Base-by-base conservation (phyloP, 208 protist species). In the Wallacemonas rigidus region DNA sequence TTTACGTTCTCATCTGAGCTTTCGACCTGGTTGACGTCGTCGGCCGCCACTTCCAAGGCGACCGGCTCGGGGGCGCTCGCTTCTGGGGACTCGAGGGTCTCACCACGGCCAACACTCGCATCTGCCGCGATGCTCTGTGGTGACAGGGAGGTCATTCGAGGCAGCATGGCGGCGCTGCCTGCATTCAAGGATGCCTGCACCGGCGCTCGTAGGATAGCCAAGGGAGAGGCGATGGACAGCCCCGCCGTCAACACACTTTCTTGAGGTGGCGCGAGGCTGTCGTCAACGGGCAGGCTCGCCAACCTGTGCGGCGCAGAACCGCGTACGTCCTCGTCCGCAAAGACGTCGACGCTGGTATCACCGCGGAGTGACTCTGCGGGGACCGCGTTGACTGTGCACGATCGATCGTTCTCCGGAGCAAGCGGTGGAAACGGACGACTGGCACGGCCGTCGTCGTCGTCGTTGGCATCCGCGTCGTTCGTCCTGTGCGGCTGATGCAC, bases 181-280 rank as follows among this genome's bases (percentile, higher is more conserved):
- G 53, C 53, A n/a, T 35, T 57, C 15, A 65, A 41, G 3, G 60
- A 11, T 15, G 38, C 40, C 43, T 65, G 60, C 41, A 36, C 60
- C 8, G 60, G 60, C 7, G 60, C 60, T 4, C 60, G 60, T 3
- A 65, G 60, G 26, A 65, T 65, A 5, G 60, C 12, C n/a, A 17
- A 41, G n/a, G 60, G 60, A 5, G 60, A 65, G n/a, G 60, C 60
- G 6, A 65, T n/a, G 5, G 60, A 65, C 11, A 65, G 47, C 3
- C 60, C 60, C n/a, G 8, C 26, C 43, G 60, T 65, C 6, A 39
- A 41, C 41, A 65, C 41, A 41, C 60, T 65, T 14, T 11, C n/a
- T 41, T 45, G 14, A 0, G 60, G 60, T 5, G 40, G 41, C 5
- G 7, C n/a, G n/a, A 65, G 38, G 40, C 41, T 44, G 11, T 14